Evolutionary conservation across 768 basidiomycete genomes (phyloP).

Genomic region (Tylopilus subfusipes): DNA sequence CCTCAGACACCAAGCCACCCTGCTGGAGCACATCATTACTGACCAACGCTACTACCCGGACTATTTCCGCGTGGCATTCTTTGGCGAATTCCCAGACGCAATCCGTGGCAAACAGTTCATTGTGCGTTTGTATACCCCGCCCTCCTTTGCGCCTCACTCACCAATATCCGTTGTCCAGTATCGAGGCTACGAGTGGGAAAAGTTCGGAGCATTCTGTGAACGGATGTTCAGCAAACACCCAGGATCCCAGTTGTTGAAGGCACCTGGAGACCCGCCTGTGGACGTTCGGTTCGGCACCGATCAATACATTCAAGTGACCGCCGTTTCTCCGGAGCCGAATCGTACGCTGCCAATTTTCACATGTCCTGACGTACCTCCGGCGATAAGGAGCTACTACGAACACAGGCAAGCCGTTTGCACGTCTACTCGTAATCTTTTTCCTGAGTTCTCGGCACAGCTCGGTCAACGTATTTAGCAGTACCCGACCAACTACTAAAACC

Average conservation of each 20-base stretch:
- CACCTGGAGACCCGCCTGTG: constrained; percentile 69
- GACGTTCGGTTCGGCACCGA: constrained; percentile 76
- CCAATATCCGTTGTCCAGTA: constrained; percentile 47
- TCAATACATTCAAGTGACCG: constrained; percentile 86
- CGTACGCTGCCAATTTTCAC: constrained; percentile 73
- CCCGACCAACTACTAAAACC: constrained; percentile 61
- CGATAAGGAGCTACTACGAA: constrained; percentile 84
- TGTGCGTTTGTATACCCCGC: constrained; percentile 41
- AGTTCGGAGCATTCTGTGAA: constrained; percentile 85
- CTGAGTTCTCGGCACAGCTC: constrained; percentile 47
- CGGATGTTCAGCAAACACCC: constrained; percentile 89
- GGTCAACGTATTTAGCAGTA: constrained; percentile 78
- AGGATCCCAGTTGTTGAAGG: constrained; percentile 74
- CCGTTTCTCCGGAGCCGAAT: constrained; percentile 84
- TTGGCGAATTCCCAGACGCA: constrained; percentile 84
- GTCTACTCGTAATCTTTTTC: not conserved
- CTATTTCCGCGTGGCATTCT: constrained; percentile 92
- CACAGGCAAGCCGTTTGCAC: constrained; percentile 53
- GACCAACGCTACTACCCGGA: constrained; percentile 86
- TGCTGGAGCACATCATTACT: constrained; percentile 81
- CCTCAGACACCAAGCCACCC: constrained; percentile 78
- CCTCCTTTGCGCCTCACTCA: not conserved
- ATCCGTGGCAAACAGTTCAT: constrained; percentile 89
- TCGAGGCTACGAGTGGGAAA: constrained; percentile 95
- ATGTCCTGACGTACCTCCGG: constrained; percentile 75